A percentile compares a stretch with the other conserved stretches of the same genome.
Conservation (phyloP, 2,329 filamentous ascomycete species). For the Blumeriella jaapii region DNA sequence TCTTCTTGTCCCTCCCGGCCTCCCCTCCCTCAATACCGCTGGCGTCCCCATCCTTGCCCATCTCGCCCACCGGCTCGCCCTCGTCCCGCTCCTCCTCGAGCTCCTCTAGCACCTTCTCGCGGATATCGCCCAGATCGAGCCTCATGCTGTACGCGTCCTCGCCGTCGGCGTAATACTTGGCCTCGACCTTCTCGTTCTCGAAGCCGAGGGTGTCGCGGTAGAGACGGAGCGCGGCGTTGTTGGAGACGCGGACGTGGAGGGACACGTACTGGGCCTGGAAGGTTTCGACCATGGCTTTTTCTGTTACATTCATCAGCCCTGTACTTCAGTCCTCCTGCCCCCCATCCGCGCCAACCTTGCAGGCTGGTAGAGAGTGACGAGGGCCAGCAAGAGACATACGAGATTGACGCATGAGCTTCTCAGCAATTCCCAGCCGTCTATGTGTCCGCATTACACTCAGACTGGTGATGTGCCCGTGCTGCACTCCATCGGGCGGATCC, state of each 20-base stretch:
- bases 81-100: conserved; percentile 45
- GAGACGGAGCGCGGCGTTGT: conserved; percentile 78
- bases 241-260: conserved; percentile 89
- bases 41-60: conserved; percentile 32
- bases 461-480: conserved; percentile 92
- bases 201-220: conserved; percentile 91
- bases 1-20: conserved; percentile 53
- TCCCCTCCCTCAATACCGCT: conserved; percentile 38
- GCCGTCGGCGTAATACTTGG: conserved; percentile 93
- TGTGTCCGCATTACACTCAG: conserved; percentile 96
- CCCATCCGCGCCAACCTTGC: too few species aligned
- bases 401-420: conserved; percentile 95
- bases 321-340: not conserved
- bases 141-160: conserved; percentile 95
- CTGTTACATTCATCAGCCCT: conserved; percentile 33
- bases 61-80: conserved; percentile 58
- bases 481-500: conserved; percentile 80
- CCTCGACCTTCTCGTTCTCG: conserved; percentile 72
- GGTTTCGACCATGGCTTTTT: conserved; percentile 93
- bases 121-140: conserved; percentile 58
- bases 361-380: not conserved
- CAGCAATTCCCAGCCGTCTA: conserved; percentile 77
- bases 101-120: conserved; percentile 39
- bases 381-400: conserved; percentile 65
- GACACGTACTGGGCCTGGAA: conserved; percentile 88